These are phyloP conservation scores for Lachnellula suecica DNA, from an alignment of 2,329 filamentous ascomycete genomes.

Conservation along the genomic window DNA sequence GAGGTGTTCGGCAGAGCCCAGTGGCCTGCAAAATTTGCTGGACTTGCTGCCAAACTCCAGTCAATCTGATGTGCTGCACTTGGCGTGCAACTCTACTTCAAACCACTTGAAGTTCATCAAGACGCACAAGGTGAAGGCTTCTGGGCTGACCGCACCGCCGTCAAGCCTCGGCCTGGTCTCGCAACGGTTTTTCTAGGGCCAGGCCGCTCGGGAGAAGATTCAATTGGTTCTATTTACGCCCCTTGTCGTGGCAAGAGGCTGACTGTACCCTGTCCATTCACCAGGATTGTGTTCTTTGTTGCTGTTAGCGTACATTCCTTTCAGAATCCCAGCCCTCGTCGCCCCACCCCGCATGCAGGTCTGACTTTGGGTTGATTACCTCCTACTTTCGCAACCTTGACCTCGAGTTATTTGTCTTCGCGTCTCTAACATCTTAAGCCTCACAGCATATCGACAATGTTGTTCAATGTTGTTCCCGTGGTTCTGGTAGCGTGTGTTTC, in stretches of 20 bases:
- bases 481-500: conserved; percentile 16
- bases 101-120: too few species aligned
- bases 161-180: conserved; percentile 1
- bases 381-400: background rate
- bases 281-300: background rate
- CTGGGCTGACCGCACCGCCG: conserved; percentile 3
- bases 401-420: conserved; percentile 1
- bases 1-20: too few species aligned
- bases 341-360: conserved; percentile 11
- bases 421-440: conserved; percentile 2
- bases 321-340: background rate
- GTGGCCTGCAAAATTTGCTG: too few species aligned
- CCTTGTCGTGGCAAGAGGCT: background rate
- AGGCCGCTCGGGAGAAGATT: too few species aligned
- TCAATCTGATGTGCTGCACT: too few species aligned
- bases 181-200: too few species aligned
- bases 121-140: background rate
- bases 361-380: conserved; percentile 6
- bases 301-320: background rate
- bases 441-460: conserved; percentile 15
- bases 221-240: background rate
- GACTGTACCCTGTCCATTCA: background rate
- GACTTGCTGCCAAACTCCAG: too few species aligned
- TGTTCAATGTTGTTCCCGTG: conserved; percentile 13
- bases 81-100: too few species aligned